A percentile compares a stretch with the other conserved stretches of the same genome.
Conservation (phyloP, 2,329 filamentous ascomycete genomes). For the Sporothrix brasiliensis region DNA sequence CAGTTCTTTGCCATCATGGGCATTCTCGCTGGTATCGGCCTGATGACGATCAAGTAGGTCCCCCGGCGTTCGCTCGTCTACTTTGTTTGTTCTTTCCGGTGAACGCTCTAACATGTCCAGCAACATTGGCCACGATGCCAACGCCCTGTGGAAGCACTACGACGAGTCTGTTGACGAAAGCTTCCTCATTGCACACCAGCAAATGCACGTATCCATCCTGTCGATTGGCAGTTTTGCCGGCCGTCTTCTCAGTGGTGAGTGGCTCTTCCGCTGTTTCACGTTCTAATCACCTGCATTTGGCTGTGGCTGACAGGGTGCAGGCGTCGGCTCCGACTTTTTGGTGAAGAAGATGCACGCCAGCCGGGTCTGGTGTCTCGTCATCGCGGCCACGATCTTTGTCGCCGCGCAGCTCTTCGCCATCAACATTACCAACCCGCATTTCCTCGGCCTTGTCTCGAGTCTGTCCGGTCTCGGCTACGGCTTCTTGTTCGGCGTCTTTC, state of each 20-base stretch:
- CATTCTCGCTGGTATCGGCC: constrained; percentile 85
- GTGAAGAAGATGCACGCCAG: constrained; percentile 79
- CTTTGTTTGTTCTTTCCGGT: neutral
- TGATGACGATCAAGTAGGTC: constrained; percentile 98
- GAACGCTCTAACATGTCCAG: constrained; percentile 48
- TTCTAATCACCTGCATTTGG: neutral
- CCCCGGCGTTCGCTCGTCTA: neutral
- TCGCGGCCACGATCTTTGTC: constrained; percentile 76
- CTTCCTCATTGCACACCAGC: constrained; percentile 78
- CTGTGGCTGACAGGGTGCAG: constrained; percentile 44
- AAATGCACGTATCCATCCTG: constrained; percentile 92
- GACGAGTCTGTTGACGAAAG: constrained; percentile 71
- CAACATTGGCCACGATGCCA: constrained; percentile 90
- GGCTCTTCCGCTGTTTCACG: neutral
- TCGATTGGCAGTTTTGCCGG: constrained; percentile 85
- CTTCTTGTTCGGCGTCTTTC: constrained; percentile 90
- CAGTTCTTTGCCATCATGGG: constrained; percentile 85
- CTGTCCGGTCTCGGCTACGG: constrained; percentile 90
- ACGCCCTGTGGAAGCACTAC: constrained; percentile 85
- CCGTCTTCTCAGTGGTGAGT: constrained; percentile 71
- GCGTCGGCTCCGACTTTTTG: constrained; percentile 88
- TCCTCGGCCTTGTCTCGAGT: constrained; percentile 75
- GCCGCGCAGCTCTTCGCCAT: constrained; percentile 77
- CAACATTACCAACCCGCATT: constrained; percentile 73
- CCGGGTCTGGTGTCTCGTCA: constrained; percentile 86